Evolutionary conservation across 1,139 yeast genomes (phyloP), one percentile per base, ranked within the genome.

Genomic region (Pichia sp.): DNA sequence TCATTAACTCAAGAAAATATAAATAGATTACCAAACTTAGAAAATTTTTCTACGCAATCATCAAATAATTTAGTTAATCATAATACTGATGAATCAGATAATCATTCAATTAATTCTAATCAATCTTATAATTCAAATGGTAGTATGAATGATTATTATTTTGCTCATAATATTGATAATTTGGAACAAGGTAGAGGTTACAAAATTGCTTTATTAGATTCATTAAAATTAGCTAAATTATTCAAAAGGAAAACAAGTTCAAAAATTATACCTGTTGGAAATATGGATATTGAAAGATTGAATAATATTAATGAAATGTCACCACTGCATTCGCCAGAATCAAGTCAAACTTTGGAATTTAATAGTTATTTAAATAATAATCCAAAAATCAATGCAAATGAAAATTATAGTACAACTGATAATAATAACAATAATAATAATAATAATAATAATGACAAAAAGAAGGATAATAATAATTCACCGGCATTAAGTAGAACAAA

Each of bases 151-250:
- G 54, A 48, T 39, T 45, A 43, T 23, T 49, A 48, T 30, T 49
- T 52, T 38, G 49, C 55, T 16, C 50, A 52, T 31, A 55, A 56
- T 39, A 39, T 61, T 23, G 59, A 59, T 40, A 53, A 53, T 41
- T 47, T 59, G 10, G 64, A 59, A 38, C 41, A 42, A 11, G 61
- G 62, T 7, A 40, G 48, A 30, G 50, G 55, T 31, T 49, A 53
- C 35, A 52, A 62, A 35, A 50, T 62, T 25, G 52, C 62, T 11
- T 42, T 62, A 9, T 46, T 57, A 23, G 64, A 61, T 42, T 58
- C 66, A 2, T 43, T 62, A 11, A 60, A 51, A 37, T 48, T 62
- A 33, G 59, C 59, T 3, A 39, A 46, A 44, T 29, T 51, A 4
- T 49, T 47, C 16, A 35, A 41, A 25, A 39, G 42, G 11, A 47